Conservation (phyloP, 2,329 filamentous ascomycete genomes). For the Aphanocladium album region DNA sequence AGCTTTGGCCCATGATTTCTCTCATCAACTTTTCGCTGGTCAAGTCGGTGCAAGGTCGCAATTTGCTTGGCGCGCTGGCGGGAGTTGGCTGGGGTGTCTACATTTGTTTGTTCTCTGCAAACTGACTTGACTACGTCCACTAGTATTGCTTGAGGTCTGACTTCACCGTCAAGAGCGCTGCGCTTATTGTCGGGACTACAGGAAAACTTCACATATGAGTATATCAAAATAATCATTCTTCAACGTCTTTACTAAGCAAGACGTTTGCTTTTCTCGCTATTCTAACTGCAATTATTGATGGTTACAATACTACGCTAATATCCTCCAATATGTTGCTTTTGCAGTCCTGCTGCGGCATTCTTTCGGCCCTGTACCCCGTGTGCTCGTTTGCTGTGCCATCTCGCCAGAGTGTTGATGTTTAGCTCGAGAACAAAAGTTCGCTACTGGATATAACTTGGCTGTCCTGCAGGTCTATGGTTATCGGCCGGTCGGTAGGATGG, state of each 20-base stretch:
- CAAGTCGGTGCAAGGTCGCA: conserved; percentile 65
- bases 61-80: conserved; percentile 65
- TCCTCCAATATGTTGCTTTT: too few relatives aligned
- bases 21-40: conserved; percentile 63
- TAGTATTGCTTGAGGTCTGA: too few relatives aligned
- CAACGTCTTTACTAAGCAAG: too few relatives aligned
- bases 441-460: neutral
- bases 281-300: too few relatives aligned
- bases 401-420: neutral
- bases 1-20: conserved; percentile 66
- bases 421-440: neutral
- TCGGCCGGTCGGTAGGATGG: neutral
- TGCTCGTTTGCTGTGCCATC: neutral
- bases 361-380: too few relatives aligned
- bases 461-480: neutral
- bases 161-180: too few relatives aligned
- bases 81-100: conserved; percentile 73
- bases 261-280: too few relatives aligned
- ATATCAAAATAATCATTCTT: too few relatives aligned
- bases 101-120: conserved; percentile 56
- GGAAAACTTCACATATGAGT: too few relatives aligned
- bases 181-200: too few relatives aligned
- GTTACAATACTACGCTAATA: too few relatives aligned
- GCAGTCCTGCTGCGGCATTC: too few relatives aligned
- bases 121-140: conserved; percentile 15